Evolutionary conservation across 805 yeast genomes (phyloP), one percentile per base, ranked within the genome.

Genomic region (Pichia manshurica): DNA sequence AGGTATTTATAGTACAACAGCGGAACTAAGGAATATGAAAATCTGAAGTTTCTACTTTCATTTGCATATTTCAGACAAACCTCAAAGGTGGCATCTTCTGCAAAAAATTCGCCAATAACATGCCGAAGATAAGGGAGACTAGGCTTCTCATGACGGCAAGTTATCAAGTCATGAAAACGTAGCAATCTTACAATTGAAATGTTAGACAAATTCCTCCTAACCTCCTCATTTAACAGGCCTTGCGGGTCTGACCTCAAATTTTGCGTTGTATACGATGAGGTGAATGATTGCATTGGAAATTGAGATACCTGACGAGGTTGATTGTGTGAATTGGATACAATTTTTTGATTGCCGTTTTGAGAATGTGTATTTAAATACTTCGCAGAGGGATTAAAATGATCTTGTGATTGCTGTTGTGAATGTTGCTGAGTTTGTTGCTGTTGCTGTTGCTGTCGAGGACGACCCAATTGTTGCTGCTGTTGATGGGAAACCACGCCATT

Each of bases 1-100:
- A 78, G 73, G 47, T 72, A 72, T 2, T 79, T 74, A 50, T 67
- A 74, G 54, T 78, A 75, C 54, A 78, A 79, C 39, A 81, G 65
- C 1, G 93, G 84, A n/a, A 87, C 74, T 10, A 87, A 74, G 4
- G 78, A 71, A 7, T 76, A 73, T 10, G 81, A 76, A 20, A 88
- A 73, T 49, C 81, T 90, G 61, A 80, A 86, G 53, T 74, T 82
- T 48, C 79, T 65, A 9, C 70, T 65, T 37, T 74, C 82, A 23
- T 65, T 64, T 12, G 69, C 71, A 40, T 69, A 66, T 49, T 72
- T 71, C 35, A 78, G 68, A 1, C 74, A 63, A 49, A 79, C 70
- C 15, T 77, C 65, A 31, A 79, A 55, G 6, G 69, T 62, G 1
- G 82, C 81, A 40, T 63, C 61, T 9, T 78, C 81, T 36, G 77